Base-by-base conservation (phyloP, 2,329 filamentous ascomycete genomes). In the Didymella pinodella region DNA sequence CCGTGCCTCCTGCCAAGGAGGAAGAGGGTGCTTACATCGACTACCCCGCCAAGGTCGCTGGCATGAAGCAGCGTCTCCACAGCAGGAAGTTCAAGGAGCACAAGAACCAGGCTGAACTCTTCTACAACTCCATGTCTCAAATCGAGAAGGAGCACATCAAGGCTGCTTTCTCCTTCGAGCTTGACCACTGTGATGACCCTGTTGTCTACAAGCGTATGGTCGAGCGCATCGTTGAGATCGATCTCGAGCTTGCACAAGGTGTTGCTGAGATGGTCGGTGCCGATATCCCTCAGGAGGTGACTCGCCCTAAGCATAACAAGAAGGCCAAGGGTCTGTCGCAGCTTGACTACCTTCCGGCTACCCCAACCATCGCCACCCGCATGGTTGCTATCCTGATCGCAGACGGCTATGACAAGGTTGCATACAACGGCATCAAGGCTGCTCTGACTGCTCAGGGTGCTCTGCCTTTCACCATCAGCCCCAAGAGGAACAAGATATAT, bases 181-280 rank as follows among this genome's bases (percentile, higher is more conserved):
- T 95, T 1, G 90, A 93, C 70, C 91, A 94, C 75, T 95, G 91
- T 72, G 90, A 94, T 22, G 91, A 95, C 41, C 85, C 88, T 0
- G 75, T 90, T 10, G 90, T 95, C 0, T 94, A 93, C 75, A 85
- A 89, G 62, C 85, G 89, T 28, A 83, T 93, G 75, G 85, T 85
- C 0, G 77, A 87, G 62, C 86, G 91, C 1, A 80, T 95, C 0
- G 82, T 86, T 1, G 89, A 93, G 36, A 92, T 95, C 51, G 88
- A 93, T 57, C 79, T 92, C 0, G 81, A 79, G 0, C 85, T 95
- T 0, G 90, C 91, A 0, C 84, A 89, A 72, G 79, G 81, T 0
- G 89, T 93, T 1, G 89, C 90, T 0, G 83, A 88, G 44, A 84
- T 89, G 77, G 90, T 91, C 1, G 91, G 91, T 11, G 89, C 84